Evolutionary conservation across 75 land plant genomes (phyloP), one percentile per base, ranked within the genome.

Genomic region (Picea glauca): DNA sequence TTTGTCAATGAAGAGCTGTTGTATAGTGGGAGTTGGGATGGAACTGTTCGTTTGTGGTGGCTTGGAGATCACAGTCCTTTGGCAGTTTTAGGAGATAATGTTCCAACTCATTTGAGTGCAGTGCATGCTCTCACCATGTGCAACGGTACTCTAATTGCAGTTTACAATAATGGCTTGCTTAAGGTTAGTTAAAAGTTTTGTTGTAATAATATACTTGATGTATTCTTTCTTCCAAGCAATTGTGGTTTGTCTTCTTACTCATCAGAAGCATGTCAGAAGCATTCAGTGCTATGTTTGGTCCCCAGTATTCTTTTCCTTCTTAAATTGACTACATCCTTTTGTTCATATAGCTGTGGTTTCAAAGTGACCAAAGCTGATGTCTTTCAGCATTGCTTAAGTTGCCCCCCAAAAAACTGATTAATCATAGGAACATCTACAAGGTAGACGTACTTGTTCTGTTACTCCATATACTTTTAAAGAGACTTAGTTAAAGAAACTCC

Each of bases 11-110:
- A 85, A 78, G 91, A 87, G 21, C 76, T 97, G 72, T 84, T 97
- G 21, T 97, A 93, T 43, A 94, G 97, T 84, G 98, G 99, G 50
- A 93, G 98, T 78, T 95, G 98, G 99, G 98, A 97, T 88, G 98
- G 99, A 62, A 88, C 91, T 17, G 77, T 97, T 62, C 85, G 94
- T 13, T 72, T 94, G 23, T 97, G 99, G 99, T 91, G 84, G 89
- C 86, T 97, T 58, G 80, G 75, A 80, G 96, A 95, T 81, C 92
- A 90, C 77, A 90, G 84, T 80, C 85, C 88, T 81, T 77, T 97
- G 84, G 62, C 87, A 32, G 90, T 90, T 43, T 83, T 97, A 54
- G 90, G 81, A 64, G 90, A 85, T 72, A 83, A 84, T 23, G 68
- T 58, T 26, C 76, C 80, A 35, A 82, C 81, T 70, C 75, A 50